Evolutionary conservation across 2,329 filamentous ascomycete species (phyloP).

Genomic region (Microcyclospora tardicrescens): DNA sequence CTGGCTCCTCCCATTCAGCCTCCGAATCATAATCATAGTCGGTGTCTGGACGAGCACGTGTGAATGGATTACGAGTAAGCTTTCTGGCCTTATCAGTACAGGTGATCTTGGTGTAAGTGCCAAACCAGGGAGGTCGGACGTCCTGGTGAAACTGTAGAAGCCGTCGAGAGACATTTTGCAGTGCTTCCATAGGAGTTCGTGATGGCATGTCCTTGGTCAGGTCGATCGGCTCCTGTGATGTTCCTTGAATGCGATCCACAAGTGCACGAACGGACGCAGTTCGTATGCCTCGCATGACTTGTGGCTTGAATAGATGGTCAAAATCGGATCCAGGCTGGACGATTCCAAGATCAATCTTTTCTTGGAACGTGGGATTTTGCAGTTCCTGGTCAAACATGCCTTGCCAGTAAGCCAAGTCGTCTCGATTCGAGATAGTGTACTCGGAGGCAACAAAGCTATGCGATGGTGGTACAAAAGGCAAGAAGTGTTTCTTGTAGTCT

Average conservation of each 20-base stretch:
- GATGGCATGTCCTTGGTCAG: conserved; percentile 24
- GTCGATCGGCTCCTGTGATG: conserved; percentile 29
- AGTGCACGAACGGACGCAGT: conserved; percentile 17
- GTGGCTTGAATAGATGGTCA: conserved; percentile 3
- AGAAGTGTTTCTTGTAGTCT: conserved; percentile 51
- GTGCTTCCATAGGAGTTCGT: conserved; percentile 10
- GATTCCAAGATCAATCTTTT: conserved; percentile 20
- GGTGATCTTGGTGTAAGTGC: conserved; percentile 54
- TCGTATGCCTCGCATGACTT: conserved; percentile 8
- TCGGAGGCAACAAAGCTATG: conserved; percentile 57
- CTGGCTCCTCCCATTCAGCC: conserved; percentile 66
- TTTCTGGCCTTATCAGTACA: conserved; percentile 31
- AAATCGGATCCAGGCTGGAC: conserved; percentile 5
- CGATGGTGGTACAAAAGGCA: conserved; percentile 66
- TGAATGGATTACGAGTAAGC: conserved; percentile 41
- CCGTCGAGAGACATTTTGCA: conserved; percentile 46
- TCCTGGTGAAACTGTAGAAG: conserved; percentile 49
- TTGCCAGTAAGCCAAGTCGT: conserved; percentile 14
- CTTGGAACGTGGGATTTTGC: conserved; percentile 15
- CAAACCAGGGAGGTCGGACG: conserved; percentile 55
- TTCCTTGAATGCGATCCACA: conserved; percentile 32
- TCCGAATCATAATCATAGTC: conserved; percentile 81
- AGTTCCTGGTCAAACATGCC: conserved; percentile 18
- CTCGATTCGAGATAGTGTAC: conserved; percentile 22
- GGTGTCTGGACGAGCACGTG: conserved; percentile 45